phyloP scores from a whole-genome alignment of 148 eudicot genomes.

The Cornus kousa region DNA sequence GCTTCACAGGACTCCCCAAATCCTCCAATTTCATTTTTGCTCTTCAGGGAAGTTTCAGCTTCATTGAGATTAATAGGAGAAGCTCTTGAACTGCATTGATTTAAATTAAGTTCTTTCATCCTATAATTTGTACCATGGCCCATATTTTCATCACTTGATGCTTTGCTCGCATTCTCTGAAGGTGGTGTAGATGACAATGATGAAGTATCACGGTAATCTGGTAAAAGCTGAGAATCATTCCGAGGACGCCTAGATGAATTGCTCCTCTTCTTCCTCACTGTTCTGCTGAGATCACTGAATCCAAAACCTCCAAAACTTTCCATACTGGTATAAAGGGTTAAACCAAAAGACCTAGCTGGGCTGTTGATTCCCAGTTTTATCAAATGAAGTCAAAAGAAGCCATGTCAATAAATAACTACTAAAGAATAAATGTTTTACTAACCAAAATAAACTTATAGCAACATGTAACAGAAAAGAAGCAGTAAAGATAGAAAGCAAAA shows the following conservation, averaged over 20 bases:
- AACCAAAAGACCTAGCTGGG: background rate
- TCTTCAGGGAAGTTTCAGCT: slow-evolving; percentile 9
- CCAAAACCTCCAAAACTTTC: slow-evolving; percentile 13
- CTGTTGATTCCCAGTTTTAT: background rate
- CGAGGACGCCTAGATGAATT: slow-evolving; percentile 37
- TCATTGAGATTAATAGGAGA: slow-evolving; percentile 20
- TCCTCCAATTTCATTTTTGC: background rate
- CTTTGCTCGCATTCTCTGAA: slow-evolving; percentile 9
- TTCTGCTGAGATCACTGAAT: slow-evolving; percentile 2
- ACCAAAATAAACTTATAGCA: background rate
- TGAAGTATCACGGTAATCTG: slow-evolving; percentile 18
- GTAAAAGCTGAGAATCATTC: slow-evolving; percentile 27
- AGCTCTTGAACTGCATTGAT: slow-evolving; percentile 17
- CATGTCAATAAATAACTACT: background rate
- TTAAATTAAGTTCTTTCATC: slow-evolving; percentile 14
- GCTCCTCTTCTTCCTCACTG: slow-evolving; percentile 41
- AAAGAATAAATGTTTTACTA: background rate
- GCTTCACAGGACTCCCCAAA: background rate
- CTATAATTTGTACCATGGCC: slow-evolving; percentile 11
- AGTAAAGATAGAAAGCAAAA: background rate
- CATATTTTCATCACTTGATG: slow-evolving; percentile 14
- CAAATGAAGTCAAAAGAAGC: background rate
- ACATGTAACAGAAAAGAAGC: background rate
- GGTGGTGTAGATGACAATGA: slow-evolving; percentile 15
- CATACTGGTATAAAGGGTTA: background rate